A percentile compares a stretch with the other conserved stretches of the same genome.
Conservation (phyloP, 2,329 filamentous ascomycete genomes). For the Podosphaera xanthii region DNA sequence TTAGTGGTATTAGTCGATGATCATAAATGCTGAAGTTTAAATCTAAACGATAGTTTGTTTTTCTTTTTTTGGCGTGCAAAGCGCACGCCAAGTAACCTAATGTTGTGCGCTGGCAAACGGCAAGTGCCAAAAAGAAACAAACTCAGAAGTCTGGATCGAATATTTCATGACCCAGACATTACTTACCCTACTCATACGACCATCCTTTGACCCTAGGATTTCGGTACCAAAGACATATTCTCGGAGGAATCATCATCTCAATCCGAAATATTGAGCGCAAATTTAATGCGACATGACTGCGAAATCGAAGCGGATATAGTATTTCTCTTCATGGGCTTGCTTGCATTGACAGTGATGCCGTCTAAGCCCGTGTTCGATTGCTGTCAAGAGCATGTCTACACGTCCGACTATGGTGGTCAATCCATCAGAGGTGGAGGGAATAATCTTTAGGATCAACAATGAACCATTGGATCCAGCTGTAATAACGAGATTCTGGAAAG, state of each 20-base stretch:
- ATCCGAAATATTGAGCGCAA: neutral
- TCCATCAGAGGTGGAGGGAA: slow-evolving; percentile 26
- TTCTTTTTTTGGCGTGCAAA: too few relatives aligned
- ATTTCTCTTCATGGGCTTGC: slow-evolving; percentile 15
- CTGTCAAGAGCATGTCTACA: slow-evolving; percentile 17
- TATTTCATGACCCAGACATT: too few relatives aligned
- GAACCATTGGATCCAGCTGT: slow-evolving; percentile 23
- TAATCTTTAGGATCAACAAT: slow-evolving; percentile 27
- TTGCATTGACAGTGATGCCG: slow-evolving; percentile 15
- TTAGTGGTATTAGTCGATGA: too few relatives aligned
- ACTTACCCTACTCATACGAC: too few relatives aligned
- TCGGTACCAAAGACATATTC: too few relatives aligned
- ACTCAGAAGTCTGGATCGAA: too few relatives aligned
- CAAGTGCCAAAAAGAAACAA: too few relatives aligned
- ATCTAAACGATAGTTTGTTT: too few relatives aligned
- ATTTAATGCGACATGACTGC: neutral
- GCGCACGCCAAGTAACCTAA: too few relatives aligned
- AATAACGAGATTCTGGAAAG: slow-evolving; percentile 33
- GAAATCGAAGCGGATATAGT: slow-evolving; percentile 9
- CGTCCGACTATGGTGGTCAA: slow-evolving; percentile 35
- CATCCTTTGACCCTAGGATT: too few relatives aligned
- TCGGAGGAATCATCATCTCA: neutral
- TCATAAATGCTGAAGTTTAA: too few relatives aligned
- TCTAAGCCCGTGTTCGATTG: slow-evolving; percentile 5
- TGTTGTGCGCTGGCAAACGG: too few relatives aligned